Base-by-base conservation (phyloP, 176 grass and related monocot genomes). In the Oryza glaberrima region DNA sequence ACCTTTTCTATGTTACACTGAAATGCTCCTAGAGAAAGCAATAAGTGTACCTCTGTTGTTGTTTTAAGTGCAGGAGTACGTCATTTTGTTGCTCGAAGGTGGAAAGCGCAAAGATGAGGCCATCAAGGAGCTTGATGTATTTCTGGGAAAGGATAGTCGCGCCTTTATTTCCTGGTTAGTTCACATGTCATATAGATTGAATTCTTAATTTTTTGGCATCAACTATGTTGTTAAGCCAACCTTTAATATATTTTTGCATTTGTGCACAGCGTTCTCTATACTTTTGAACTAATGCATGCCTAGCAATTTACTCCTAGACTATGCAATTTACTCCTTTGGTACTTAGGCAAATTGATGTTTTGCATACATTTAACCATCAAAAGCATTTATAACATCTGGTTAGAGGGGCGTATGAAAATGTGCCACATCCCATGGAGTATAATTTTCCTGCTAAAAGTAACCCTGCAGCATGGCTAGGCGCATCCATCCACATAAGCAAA, bases 141-240 rank as follows among this genome's bases (percentile, higher is more conserved):
- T 97, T 67, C 75, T 97, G 75, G 77, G 75, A 46, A 60, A 87
- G 75, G 65, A 90, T 30, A 90, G 77, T 58, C 52, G 43, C 12
- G 6, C 48, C 51, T 97, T 97, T 46, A 12, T 94, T 73, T 94
- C 92, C 67, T 97, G 94, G 94, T 97, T 88, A 75, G 76, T 86
- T 26, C 15, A 5, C 63, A 79, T 41, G 44, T 25, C 73, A n/a
- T 38, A 3, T 32, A 23, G 9, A 85, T 80, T 45, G 0, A 69
- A 58, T 69, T 73, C 19, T 67, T 68, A 38, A 38, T 17, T 63
- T 52, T 69, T 9, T 26, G 20, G 20, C 34, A 3, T 82, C 19
- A 66, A 19, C 32, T 88, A 35, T 58, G 56, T 63, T n/a, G 11
- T 67, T 75, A 25, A 51, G 47, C 51, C 11, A 75, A 38, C 67